Evolutionary conservation across 805 yeast genomes (phyloP).

Genomic region (Spathaspora passalidarum): DNA sequence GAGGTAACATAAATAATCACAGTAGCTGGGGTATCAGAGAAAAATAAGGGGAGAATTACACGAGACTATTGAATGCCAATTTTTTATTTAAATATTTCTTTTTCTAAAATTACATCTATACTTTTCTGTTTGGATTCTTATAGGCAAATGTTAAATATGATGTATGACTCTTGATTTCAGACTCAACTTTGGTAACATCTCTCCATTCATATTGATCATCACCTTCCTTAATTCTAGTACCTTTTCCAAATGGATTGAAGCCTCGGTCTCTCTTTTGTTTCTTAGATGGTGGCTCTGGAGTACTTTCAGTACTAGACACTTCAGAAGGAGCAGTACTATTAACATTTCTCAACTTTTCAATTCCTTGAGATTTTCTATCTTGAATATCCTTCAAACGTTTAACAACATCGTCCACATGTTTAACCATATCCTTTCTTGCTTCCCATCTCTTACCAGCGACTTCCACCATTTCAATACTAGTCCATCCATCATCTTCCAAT

Average conservation of each 20-base stretch:
- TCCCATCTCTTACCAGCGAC: slow-evolving; percentile 84
- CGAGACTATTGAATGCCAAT: too few species aligned
- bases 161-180: slow-evolving; percentile 90
- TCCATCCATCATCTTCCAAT: slow-evolving; percentile 76
- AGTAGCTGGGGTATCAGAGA: too few species aligned
- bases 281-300: slow-evolving; percentile 24
- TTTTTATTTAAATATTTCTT: too few species aligned
- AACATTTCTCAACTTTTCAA: slow-evolving; percentile 50
- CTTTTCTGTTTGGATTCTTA: slow-evolving; percentile 13
- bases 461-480: slow-evolving; percentile 86
- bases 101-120: too few species aligned
- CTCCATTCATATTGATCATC: slow-evolving; percentile 78
- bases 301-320: slow-evolving; percentile 8
- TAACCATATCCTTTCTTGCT: slow-evolving; percentile 83
- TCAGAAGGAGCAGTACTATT: slow-evolving; percentile 25
- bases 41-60: too few species aligned
- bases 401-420: slow-evolving; percentile 73
- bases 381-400: slow-evolving; percentile 78
- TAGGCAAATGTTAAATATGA: slow-evolving; percentile 90
- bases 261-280: slow-evolving; percentile 43
- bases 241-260: slow-evolving; percentile 92
- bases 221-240: slow-evolving; percentile 82
- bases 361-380: slow-evolving; percentile 59
- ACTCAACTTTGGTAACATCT: slow-evolving; percentile 77
- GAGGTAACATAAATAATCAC: too few species aligned